Evolutionary conservation across 2,329 filamentous ascomycete genomes (phyloP).

Genomic region (Claviceps africana): DNA sequence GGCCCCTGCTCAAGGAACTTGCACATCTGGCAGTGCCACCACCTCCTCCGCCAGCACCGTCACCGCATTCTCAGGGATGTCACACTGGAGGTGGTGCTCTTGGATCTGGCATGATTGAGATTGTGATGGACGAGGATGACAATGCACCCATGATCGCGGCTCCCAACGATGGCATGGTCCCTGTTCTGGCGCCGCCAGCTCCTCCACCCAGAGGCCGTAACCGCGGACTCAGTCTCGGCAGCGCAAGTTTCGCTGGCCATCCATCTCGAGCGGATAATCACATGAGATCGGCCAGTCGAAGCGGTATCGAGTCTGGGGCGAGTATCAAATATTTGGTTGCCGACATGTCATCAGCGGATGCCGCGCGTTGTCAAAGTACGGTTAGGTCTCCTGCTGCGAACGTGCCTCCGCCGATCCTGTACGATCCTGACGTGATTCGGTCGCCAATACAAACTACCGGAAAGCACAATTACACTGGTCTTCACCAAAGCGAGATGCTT

Average conservation of each 20-base stretch:
- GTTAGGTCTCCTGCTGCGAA: constrained; percentile 16
- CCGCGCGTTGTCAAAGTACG: constrained; percentile 10
- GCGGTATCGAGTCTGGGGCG: constrained; percentile 27
- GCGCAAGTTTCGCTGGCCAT: constrained; percentile 38
- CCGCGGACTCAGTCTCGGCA: constrained; percentile 42
- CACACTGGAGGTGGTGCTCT: constrained; percentile 29
- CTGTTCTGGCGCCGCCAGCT: constrained; percentile 30
- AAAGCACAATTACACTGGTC: constrained; percentile 34
- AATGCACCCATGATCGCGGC: constrained; percentile 16
- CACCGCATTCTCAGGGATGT: constrained; percentile 29
- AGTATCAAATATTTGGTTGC: constrained; percentile 14
- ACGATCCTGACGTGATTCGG: constrained; percentile 22
- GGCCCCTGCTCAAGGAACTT: constrained; percentile 46
- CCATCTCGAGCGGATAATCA: constrained; percentile 45
- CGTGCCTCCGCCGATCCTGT: constrained; percentile 22
- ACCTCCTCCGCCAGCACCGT: constrained; percentile 46
- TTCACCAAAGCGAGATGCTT: constrained; percentile 43
- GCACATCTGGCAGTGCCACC: constrained; percentile 47
- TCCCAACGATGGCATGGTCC: constrained; percentile 29
- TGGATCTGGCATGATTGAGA: constrained; percentile 46
- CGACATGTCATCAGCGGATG: constrained; percentile 28
- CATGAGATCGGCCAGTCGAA: constrained; percentile 45
- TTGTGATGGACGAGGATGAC: constrained; percentile 50
- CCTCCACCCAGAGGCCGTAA: constrained; percentile 34
- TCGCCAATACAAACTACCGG: constrained; percentile 19